Evolutionary conservation across 1,284 basidiomycete species (phyloP).

Genomic region (Erythrobasidium hasegawianum): DNA sequence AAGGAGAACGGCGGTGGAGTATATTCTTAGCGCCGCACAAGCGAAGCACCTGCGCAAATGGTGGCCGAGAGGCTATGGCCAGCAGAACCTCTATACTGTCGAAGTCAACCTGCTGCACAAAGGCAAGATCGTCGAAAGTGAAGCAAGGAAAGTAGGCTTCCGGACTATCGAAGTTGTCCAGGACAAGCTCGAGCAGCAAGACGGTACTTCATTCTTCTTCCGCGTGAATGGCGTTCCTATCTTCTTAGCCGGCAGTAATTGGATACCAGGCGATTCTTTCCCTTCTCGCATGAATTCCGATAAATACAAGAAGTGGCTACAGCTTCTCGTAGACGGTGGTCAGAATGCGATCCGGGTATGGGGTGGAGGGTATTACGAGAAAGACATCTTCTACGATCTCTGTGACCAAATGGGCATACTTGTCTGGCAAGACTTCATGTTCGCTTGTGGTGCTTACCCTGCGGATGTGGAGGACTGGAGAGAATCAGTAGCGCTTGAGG

Average conservation of each 20-base stretch:
- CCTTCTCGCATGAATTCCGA: slow-evolving; percentile 61
- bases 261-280: slow-evolving; percentile 88
- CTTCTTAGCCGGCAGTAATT: slow-evolving; percentile 87
- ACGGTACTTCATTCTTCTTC: slow-evolving; percentile 74
- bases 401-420: slow-evolving; percentile 71
- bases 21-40: no score
- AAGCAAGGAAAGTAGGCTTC: slow-evolving; percentile 58
- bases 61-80: slow-evolving; percentile 76
- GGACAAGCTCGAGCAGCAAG: slow-evolving; percentile 66
- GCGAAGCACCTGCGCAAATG: slow-evolving; percentile 53
- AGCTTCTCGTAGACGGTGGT: slow-evolving; percentile 70
- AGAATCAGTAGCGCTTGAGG: slow-evolving; percentile 63
- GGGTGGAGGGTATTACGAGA: slow-evolving; percentile 79
- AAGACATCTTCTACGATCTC: slow-evolving; percentile 69
- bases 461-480: slow-evolving; percentile 65
- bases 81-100: slow-evolving; percentile 68
- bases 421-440: slow-evolving; percentile 85
- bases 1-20: no score
- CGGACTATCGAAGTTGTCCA: slow-evolving; percentile 65
- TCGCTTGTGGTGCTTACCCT: slow-evolving; percentile 74
- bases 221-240: slow-evolving; percentile 79
- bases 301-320: slow-evolving; percentile 66
- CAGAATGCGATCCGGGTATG: slow-evolving; percentile 78
- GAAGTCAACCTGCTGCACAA: slow-evolving; percentile 57
- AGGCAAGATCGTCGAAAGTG: slow-evolving; percentile 49